Percentiles rank a stretch among this genome's conserved stretches.
These are phyloP conservation scores for Coniochaeta pulveracea DNA, from an alignment of 2,329 filamentous ascomycete genomes.

Conservation along the genomic window DNA sequence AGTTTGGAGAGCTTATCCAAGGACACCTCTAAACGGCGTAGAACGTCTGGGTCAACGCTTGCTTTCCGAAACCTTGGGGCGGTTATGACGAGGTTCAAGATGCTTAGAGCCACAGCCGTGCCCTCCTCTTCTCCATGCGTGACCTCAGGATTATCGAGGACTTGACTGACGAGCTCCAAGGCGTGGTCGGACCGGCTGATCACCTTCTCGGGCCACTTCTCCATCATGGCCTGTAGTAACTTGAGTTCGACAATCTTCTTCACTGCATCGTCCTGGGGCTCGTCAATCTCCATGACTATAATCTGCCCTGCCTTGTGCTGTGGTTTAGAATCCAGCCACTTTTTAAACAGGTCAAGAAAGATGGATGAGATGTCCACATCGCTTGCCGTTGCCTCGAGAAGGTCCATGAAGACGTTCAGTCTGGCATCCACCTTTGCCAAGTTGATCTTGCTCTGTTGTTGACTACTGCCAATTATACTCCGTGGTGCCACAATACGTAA, in stretches of 20 bases:
- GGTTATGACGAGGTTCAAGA: constrained; percentile 50
- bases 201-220: constrained; percentile 49
- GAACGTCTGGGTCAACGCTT: constrained; percentile 26
- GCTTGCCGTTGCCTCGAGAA: constrained; percentile 37
- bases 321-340: constrained; percentile 35
- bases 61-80: constrained; percentile 42
- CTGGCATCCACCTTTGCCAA: constrained; percentile 35
- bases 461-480: constrained; percentile 1
- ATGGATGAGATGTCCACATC: constrained; percentile 46
- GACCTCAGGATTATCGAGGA: constrained; percentile 32
- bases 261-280: constrained; percentile 27
- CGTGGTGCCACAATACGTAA: constrained; percentile 37
- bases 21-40: constrained; percentile 35
- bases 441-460: constrained; percentile 7
- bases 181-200: constrained; percentile 53
- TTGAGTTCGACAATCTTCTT: constrained; percentile 44
- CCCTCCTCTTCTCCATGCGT: constrained; percentile 35
- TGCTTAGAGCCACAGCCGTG: constrained; percentile 42
- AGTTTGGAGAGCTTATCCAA: constrained; percentile 30
- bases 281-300: constrained; percentile 11
- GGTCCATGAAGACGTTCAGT: constrained; percentile 32
- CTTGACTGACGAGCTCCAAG: constrained; percentile 49
- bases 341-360: constrained; percentile 47
- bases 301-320: constrained; percentile 16
- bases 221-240: constrained; percentile 54